phyloP scores from a whole-genome alignment of 83 land plant species.

The Thuja plicata region DNA sequence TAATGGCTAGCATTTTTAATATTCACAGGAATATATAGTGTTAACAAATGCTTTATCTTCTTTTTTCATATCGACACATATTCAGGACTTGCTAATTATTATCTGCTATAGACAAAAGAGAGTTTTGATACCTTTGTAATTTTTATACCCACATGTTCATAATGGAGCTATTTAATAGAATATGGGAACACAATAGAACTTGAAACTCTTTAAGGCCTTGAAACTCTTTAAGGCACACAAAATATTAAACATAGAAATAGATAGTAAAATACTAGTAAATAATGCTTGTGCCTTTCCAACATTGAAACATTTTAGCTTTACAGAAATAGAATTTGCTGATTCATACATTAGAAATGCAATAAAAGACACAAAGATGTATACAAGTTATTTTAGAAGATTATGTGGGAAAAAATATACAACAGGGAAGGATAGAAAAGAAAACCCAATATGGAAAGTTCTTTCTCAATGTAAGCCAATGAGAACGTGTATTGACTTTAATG shows the following conservation, averaged over 20 bases:
- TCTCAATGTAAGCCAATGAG: not conserved
- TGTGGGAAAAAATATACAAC: too few relatives aligned
- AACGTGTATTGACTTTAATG: not conserved
- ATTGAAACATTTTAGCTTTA: not conserved
- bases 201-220: too few relatives aligned
- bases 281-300: not conserved
- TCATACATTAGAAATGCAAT: not conserved
- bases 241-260: not conserved
- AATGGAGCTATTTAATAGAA: not conserved
- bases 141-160: not conserved
- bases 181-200: not conserved
- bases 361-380: not conserved
- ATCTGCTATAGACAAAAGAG: not conserved
- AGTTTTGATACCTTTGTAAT: not conserved
- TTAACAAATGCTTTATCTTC: not conserved
- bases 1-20: not conserved
- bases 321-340: not conserved
- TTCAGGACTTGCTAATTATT: not conserved
- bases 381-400: not conserved
- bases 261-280: not conserved
- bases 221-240: not conserved
- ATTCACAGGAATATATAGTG: not conserved
- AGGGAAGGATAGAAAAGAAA: not conserved
- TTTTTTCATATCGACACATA: not conserved
- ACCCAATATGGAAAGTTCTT: too few relatives aligned